These are phyloP conservation scores for Suillus tomentosus DNA, from an alignment of 768 basidiomycete genomes.

Conservation along the genomic window DNA sequence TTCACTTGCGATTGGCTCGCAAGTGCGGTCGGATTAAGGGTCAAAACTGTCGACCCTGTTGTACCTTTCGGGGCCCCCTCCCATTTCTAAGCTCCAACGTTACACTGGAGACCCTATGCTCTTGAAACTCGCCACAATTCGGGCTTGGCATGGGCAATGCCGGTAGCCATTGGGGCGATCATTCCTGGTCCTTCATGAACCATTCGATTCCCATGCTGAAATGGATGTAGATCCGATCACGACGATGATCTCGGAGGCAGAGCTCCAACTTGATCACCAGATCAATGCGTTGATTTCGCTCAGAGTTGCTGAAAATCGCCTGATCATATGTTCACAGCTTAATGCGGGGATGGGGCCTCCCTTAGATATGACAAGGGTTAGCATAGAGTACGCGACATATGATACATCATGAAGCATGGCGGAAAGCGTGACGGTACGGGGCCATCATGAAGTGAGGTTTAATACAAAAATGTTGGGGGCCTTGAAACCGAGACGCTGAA, in stretches of 20 bases:
- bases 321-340: neutral
- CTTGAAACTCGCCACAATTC: neutral
- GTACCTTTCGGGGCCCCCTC: neutral
- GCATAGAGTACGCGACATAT: neutral
- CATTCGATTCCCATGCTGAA: neutral
- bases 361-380: slow-evolving; percentile 1
- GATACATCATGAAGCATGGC: slow-evolving; percentile 15
- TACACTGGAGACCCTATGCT: neutral
- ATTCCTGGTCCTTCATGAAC: neutral
- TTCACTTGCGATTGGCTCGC: no score
- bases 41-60: neutral
- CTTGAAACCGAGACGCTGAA: slow-evolving; percentile 66
- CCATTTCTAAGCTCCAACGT: neutral
- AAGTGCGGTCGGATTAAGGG: neutral
- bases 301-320: neutral
- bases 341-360: neutral
- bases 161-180: neutral
- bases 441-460: slow-evolving; percentile 50
- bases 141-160: neutral
- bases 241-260: neutral
- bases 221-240: neutral
- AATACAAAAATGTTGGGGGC: slow-evolving; percentile 83
- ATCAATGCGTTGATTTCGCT: neutral
- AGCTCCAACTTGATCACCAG: neutral
- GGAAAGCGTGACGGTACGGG: slow-evolving; percentile 11